Percentiles rank a stretch among this genome's conserved stretches.
Evolutionary conservation across 1,139 yeast species (phyloP).

Genomic region (Sugiyamaella paludigena): DNA sequence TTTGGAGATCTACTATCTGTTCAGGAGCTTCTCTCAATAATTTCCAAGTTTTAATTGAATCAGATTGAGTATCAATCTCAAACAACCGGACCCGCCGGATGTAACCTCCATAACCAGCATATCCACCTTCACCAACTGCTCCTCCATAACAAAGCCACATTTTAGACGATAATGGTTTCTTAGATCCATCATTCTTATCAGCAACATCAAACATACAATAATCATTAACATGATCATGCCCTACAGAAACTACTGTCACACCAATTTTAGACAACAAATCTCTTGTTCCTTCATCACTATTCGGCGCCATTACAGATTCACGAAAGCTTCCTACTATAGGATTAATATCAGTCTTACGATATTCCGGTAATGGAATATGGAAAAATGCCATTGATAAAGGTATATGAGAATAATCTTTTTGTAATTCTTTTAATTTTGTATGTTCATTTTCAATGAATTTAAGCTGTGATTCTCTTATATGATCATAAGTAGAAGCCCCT

Average conservation of each 20-base stretch:
- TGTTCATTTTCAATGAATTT: constrained; percentile 52
- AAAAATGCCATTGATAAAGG: constrained; percentile 83
- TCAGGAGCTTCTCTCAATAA: constrained; percentile 47
- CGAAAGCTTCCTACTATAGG: constrained; percentile 57
- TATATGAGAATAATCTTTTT: constrained; percentile 41
- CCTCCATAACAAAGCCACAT: constrained; percentile 95
- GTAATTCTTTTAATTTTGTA: constrained; percentile 36
- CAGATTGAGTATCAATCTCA: constrained; percentile 57
- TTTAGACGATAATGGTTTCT: constrained; percentile 42
- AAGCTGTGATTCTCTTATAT: constrained; percentile 73
- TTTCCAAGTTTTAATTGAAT: constrained; percentile 70
- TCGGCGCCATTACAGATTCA: constrained; percentile 80
- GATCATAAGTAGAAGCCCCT: constrained; percentile 76
- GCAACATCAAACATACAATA: constrained; percentile 61
- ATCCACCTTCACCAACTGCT: constrained; percentile 90
- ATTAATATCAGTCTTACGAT: constrained; percentile 43
- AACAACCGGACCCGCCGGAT: constrained; percentile 70
- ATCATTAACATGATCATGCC: constrained; percentile 95
- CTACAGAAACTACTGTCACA: constrained; percentile 71
- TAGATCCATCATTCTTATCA: constrained; percentile 25
- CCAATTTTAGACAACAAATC: constrained; percentile 57
- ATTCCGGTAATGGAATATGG: constrained; percentile 92
- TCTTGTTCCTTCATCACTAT: constrained; percentile 59
- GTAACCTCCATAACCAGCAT: constrained; percentile 86
- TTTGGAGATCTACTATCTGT: constrained; percentile 54